Evolutionary conservation across 441 rosid genomes (phyloP), one percentile per base, ranked within the genome.

Genomic region (Populus hybrid): DNA sequence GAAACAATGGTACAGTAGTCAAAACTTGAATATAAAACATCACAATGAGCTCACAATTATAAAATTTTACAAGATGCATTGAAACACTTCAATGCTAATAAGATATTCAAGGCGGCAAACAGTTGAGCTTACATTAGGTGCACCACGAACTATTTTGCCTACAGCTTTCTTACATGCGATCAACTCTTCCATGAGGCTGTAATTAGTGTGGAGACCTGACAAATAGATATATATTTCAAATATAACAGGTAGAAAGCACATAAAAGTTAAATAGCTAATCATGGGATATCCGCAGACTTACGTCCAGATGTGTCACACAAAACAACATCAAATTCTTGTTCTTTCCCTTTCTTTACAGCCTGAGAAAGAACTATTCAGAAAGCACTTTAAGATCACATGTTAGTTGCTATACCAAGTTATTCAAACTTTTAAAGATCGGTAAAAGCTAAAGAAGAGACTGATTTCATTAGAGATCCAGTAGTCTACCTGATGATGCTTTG

Each of bases 261-360:
- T 6, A 57, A 76, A 67, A 42, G 12, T 30, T 57, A 61, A 20
- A 70, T 32, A 76, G 70, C 67, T 18, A 78, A 36, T 54, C 21
- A 74, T 64, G 38, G 69, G 84, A 69, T 73, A 61, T 79, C 69
- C 36, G n/a, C 46, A 72, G 68, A 85, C 97, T 87, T 87, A 95
- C 98, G 99, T 85, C 99, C 99, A 76, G 99, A 95, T 42, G 99
- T 95, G 78, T 95, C 99, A 73, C 99, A 93, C 79, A 95, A 81
- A 71, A 95, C 98, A 82, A 93, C 80, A 80, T 95, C 99, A 81
- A 87, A 92, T 80, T 95, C 97, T 84, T 91, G 85, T 71, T 90
- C 90, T 82, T 93, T 95, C 79, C 98, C 99, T 84, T 84, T 86
- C 88, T 91, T 93, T 67, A 95, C 98, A 86, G 98, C 97, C 92